These are phyloP conservation scores for Kwoniella dejecticola DNA, from an alignment of 768 basidiomycete species.

Conservation along the genomic window DNA sequence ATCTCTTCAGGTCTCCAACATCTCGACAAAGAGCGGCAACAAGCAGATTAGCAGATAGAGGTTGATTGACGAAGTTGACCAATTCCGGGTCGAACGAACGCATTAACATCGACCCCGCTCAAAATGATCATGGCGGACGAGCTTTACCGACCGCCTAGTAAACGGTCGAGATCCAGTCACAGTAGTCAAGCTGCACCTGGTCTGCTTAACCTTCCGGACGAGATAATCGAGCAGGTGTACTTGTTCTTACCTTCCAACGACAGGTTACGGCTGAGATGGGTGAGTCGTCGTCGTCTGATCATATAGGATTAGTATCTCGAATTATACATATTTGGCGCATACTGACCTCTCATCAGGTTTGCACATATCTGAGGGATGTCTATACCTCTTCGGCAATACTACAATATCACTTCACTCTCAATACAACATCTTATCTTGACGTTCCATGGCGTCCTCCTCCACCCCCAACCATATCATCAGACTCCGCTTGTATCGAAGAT, in stretches of 20 bases:
- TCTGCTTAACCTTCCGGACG: slow-evolving; percentile 28
- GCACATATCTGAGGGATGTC: slow-evolving; percentile 18
- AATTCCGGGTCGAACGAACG: background rate
- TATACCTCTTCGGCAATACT: slow-evolving; percentile 29
- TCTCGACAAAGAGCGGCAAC: no score
- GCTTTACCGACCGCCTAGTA: background rate
- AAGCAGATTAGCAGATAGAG: no score
- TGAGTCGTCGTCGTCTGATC: slow-evolving; percentile 22
- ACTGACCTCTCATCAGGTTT: slow-evolving; percentile 14
- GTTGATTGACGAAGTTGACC: background rate
- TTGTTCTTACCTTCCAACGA: slow-evolving; percentile 23
- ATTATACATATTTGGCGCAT: background rate
- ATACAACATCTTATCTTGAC: slow-evolving; percentile 37
- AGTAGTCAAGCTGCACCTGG: background rate
- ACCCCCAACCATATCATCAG: background rate
- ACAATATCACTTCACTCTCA: slow-evolving; percentile 39
- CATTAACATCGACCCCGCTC: background rate
- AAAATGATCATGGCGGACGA: slow-evolving; percentile 8
- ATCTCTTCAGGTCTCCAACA: no score
- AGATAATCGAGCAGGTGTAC: slow-evolving; percentile 42
- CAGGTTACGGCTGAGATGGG: slow-evolving; percentile 27
- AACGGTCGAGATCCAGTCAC: slow-evolving; percentile 3
- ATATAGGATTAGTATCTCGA: no score
- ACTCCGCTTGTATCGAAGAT: no score
- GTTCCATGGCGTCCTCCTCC: slow-evolving; percentile 23